phyloP scores from a whole-genome alignment of 441 rosid species.

The Pelargonium myrrhifolium region DNA sequence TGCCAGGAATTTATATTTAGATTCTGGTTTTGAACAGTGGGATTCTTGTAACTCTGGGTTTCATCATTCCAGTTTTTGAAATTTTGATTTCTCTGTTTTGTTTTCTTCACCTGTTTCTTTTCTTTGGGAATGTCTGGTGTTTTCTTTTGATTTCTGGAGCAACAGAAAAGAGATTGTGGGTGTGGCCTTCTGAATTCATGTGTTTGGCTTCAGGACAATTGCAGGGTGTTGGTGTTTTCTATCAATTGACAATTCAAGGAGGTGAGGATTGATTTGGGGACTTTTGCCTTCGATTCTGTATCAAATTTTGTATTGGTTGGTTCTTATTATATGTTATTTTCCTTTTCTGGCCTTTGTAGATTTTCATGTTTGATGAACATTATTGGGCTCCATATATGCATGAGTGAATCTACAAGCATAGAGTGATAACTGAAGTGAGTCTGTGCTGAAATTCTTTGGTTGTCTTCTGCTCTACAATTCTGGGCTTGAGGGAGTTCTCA shows the following conservation, averaged over 20 bases:
- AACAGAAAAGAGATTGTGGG: too few relatives aligned
- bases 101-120: too few relatives aligned
- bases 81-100: too few relatives aligned
- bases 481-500: constrained; percentile 10
- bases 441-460: constrained; percentile 8
- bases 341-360: constrained; percentile 19
- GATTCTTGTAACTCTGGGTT: too few relatives aligned
- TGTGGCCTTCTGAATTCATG: not conserved
- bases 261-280: too few relatives aligned
- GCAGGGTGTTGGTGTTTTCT: too few relatives aligned
- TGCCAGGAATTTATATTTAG: too few relatives aligned
- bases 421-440: constrained; percentile 4
- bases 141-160: too few relatives aligned
- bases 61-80: too few relatives aligned
- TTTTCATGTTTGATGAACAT: not conserved
- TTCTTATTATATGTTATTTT: constrained; percentile 10
- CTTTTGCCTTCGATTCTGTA: not conserved
- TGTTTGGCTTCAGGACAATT: not conserved
- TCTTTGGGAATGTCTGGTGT: too few relatives aligned
- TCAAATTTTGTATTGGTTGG: not conserved
- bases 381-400: not conserved
- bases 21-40: too few relatives aligned
- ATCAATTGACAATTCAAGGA: too few relatives aligned
- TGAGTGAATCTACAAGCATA: not conserved
- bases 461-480: constrained; percentile 10